A percentile compares a stretch with the other conserved stretches of the same genome.
Conservation (phyloP, 805 yeast species). For the Candida andamanensis region DNA sequence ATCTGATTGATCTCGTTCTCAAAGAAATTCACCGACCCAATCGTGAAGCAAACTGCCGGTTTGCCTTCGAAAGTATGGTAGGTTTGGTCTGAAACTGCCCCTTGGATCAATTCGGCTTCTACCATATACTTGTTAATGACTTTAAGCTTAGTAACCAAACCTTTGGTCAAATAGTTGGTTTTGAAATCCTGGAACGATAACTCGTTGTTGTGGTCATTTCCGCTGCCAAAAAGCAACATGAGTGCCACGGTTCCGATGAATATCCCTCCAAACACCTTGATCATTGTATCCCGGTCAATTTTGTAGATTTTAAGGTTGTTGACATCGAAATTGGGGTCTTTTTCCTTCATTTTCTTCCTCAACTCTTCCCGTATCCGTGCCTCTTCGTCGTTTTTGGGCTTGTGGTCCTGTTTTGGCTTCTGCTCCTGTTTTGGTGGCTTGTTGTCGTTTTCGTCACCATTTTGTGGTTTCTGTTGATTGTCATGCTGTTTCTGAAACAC, state of each 20-base stretch:
- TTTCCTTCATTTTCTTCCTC: slow-evolving; percentile 24
- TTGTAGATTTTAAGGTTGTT: slow-evolving; percentile 28
- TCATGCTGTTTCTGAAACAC: no score
- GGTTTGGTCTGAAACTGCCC: slow-evolving; percentile 39
- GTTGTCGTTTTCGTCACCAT: slow-evolving; percentile 3
- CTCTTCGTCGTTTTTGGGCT: slow-evolving; percentile 26
- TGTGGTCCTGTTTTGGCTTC: slow-evolving; percentile 7
- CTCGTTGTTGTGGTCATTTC: slow-evolving; percentile 19
- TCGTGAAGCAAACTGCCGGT: slow-evolving; percentile 65
- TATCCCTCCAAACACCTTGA: slow-evolving; percentile 16
- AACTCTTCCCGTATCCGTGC: slow-evolving; percentile 31
- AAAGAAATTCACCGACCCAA: slow-evolving; percentile 81
- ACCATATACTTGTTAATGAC: slow-evolving; percentile 73
- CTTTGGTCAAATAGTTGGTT: slow-evolving; percentile 69
- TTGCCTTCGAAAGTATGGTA: slow-evolving; percentile 31
- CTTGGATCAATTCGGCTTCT: slow-evolving; percentile 55
- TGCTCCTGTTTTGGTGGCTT: slow-evolving; percentile 2
- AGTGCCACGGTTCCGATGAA: slow-evolving; percentile 15
- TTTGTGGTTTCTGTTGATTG: slow-evolving; percentile 2
- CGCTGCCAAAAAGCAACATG: slow-evolving; percentile 7
- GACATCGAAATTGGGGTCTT: slow-evolving; percentile 22
- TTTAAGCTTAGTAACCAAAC: slow-evolving; percentile 66
- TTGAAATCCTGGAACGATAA: slow-evolving; percentile 78
- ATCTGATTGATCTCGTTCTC: slow-evolving; percentile 75
- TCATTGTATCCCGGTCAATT: slow-evolving; percentile 14